phyloP scores from a whole-genome alignment of 2,329 filamentous ascomycete species.

The Colletotrichum siamense region DNA sequence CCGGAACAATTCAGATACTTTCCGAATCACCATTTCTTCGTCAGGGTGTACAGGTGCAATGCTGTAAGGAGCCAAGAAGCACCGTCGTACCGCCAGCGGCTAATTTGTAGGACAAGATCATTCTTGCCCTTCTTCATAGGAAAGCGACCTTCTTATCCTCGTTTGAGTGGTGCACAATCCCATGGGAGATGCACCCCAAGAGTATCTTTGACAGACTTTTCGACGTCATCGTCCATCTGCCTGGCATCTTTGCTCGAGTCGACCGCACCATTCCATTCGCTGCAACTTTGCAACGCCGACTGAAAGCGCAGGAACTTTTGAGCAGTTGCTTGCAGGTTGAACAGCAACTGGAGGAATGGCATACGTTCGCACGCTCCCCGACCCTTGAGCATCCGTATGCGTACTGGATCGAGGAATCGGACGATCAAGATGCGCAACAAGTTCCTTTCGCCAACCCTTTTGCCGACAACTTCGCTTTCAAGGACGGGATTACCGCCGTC shows the following conservation, averaged over 20 bases:
- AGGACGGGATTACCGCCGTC: conserved; percentile 47
- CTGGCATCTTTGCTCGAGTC: conserved; percentile 49
- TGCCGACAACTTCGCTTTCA: conserved; percentile 49
- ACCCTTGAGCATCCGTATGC: conserved; percentile 33
- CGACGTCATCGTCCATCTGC: conserved; percentile 54
- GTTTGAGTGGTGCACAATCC: conserved; percentile 55
- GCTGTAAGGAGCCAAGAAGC: conserved; percentile 46
- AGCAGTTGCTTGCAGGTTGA: conserved; percentile 53
- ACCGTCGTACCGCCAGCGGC: not conserved
- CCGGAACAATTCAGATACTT: conserved; percentile 54
- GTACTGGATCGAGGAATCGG: conserved; percentile 45
- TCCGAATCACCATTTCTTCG: conserved; percentile 64
- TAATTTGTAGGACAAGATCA: conserved; percentile 37
- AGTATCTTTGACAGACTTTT: conserved; percentile 56
- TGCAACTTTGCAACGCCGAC: conserved; percentile 44
- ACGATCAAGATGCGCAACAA: conserved; percentile 31
- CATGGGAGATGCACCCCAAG: conserved; percentile 59
- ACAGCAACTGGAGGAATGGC: conserved; percentile 54
- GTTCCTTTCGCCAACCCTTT: conserved; percentile 56
- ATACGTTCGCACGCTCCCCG: conserved; percentile 32
- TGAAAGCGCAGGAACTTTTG: conserved; percentile 54
- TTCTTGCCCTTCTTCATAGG: conserved; percentile 54
- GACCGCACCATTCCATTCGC: conserved; percentile 47
- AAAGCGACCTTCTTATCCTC: conserved; percentile 56
- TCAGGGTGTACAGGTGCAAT: conserved; percentile 57